phyloP scores from a whole-genome alignment of 129 eudicot species.

The Arctium lappa region DNA sequence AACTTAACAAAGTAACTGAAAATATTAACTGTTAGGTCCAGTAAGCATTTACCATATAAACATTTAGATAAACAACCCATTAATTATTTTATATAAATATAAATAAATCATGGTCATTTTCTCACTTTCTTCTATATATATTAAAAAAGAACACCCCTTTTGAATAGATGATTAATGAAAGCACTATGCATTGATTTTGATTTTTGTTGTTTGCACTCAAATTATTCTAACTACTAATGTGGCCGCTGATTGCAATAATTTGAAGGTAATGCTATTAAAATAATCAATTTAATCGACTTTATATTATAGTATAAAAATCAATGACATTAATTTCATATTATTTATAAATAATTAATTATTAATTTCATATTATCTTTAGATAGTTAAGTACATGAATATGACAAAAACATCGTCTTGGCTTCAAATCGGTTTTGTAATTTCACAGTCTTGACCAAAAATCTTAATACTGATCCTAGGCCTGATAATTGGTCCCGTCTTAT shows the following conservation, averaged over 20 bases:
- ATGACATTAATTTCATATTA: neutral
- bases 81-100: too few relatives aligned
- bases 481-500: too few relatives aligned
- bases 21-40: too few relatives aligned
- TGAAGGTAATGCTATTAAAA: neutral
- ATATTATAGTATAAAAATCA: neutral
- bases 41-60: too few relatives aligned
- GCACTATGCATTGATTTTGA: neutral
- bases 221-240: neutral
- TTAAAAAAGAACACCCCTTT: too few relatives aligned
- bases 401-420: too few relatives aligned
- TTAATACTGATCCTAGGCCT: neutral
- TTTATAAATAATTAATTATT: neutral
- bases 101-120: too few relatives aligned
- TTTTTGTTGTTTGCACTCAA: neutral
- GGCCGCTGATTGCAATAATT: neutral
- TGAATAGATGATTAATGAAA: neutral
- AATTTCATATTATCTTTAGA: too few relatives aligned
- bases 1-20: too few relatives aligned
- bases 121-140: too few relatives aligned
- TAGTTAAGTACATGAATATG: too few relatives aligned
- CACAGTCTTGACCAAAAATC: neutral
- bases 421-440: neutral
- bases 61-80: too few relatives aligned
- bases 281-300: neutral